Evolutionary conservation across 805 yeast species (phyloP).

Genomic region (Teunomyces funiuensis): DNA sequence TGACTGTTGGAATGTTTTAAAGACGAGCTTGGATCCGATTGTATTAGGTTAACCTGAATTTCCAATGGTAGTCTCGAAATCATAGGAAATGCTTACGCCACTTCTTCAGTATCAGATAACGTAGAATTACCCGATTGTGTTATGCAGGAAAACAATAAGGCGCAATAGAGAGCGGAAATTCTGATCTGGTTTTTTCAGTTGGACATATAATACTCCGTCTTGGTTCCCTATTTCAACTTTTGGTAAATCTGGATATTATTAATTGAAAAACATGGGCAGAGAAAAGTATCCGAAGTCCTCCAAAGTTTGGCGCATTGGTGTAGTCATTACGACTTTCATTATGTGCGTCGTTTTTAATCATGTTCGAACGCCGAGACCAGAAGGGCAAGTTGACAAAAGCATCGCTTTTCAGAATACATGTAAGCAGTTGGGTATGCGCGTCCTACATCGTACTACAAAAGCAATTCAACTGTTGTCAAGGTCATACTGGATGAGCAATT

Average conservation of each 20-base stretch:
- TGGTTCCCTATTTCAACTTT: no score
- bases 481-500: conserved; percentile 15
- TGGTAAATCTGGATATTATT: neutral
- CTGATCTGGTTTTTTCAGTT: neutral
- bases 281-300: neutral
- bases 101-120: neutral
- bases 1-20: conserved; percentile 38
- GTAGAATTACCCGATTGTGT: neutral
- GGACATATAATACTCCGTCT: no score
- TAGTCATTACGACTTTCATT: neutral
- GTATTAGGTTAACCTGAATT: conserved; percentile 38
- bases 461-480: conserved; percentile 18
- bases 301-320: neutral
- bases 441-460: conserved; percentile 22
- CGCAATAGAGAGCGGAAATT: neutral
- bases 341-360: neutral
- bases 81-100: conserved; percentile 10
- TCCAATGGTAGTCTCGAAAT: conserved; percentile 40
- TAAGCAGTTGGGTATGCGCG: conserved; percentile 15
- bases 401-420: neutral
- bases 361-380: neutral
- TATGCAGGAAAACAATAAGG: neutral
- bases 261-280: neutral
- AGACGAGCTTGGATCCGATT: conserved; percentile 31
- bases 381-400: neutral